A percentile compares a stretch with the other conserved stretches of the same genome.
Conservation (phyloP, 768 basidiomycete genomes). For the Pleurotus ostreatus region DNA sequence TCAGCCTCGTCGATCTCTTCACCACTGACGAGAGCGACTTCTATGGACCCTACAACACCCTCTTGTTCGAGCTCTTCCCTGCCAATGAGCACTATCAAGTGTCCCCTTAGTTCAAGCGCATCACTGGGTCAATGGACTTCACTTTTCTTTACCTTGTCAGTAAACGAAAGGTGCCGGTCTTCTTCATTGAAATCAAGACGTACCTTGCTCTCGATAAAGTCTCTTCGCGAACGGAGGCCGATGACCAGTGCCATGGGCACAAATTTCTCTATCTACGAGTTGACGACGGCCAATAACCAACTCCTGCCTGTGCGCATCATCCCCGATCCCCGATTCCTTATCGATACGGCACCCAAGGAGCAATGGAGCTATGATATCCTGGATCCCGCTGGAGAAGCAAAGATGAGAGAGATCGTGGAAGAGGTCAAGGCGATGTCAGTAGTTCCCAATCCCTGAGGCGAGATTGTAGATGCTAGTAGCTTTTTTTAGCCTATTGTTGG, state of each 20-base stretch:
- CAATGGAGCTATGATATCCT: constrained; percentile 1
- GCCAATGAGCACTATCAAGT: constrained; percentile 2
- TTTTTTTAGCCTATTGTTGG: too few species aligned
- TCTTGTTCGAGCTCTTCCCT: constrained; percentile 7
- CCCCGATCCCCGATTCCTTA: neutral
- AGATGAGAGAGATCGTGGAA: neutral
- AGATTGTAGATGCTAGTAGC: too few species aligned
- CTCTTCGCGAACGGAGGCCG: constrained; percentile 12
- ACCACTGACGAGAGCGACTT: constrained; percentile 7
- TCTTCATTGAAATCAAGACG: constrained; percentile 15
- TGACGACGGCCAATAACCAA: constrained; percentile 3
- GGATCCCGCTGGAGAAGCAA: constrained; percentile 4
- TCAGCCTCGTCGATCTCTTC: neutral
- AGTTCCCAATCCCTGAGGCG: too few species aligned
- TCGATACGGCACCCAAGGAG: constrained; percentile 1
- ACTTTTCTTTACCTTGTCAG: constrained; percentile 10
- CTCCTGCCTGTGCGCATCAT: constrained; percentile 4
- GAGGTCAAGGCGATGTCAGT: neutral
- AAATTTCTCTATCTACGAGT: neutral
- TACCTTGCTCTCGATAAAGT: constrained; percentile 8
- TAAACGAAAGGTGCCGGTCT: constrained; percentile 9
- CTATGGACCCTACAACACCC: constrained; percentile 8
- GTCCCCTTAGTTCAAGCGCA: neutral
- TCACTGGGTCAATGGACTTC: constrained; percentile 12
- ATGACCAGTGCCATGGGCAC: constrained; percentile 14